These are phyloP conservation scores for Aureobasidium sp. DNA, from an alignment of 2,329 filamentous ascomycete genomes.

Conservation along the genomic window DNA sequence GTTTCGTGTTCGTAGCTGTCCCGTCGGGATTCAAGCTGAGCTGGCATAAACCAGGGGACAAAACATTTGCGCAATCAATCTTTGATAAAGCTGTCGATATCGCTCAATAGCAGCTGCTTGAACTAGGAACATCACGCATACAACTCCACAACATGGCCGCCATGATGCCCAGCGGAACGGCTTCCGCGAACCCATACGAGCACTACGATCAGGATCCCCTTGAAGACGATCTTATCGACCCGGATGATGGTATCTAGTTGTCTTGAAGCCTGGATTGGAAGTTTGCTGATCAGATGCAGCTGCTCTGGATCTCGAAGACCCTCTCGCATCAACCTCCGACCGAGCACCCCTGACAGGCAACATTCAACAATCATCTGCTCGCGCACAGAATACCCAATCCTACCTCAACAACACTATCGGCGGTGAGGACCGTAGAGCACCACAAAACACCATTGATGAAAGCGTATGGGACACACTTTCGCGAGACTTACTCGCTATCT, in stretches of 20 bases:
- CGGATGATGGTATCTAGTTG: slow-evolving; percentile 37
- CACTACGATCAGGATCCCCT: slow-evolving; percentile 38
- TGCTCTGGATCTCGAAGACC: slow-evolving; percentile 82
- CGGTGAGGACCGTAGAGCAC: slow-evolving; percentile 83
- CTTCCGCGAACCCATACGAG: slow-evolving; percentile 26
- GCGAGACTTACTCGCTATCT: slow-evolving; percentile 83
- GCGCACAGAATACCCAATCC: slow-evolving; percentile 54
- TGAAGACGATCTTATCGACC: slow-evolving; percentile 44
- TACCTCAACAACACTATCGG: slow-evolving; percentile 85
- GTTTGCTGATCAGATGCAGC: background rate
- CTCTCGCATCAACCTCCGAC: slow-evolving; percentile 60
- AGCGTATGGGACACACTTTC: slow-evolving; percentile 95
- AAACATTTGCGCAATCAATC: background rate
- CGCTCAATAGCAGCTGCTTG: background rate
- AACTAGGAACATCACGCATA: background rate
- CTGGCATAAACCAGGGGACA: slow-evolving; percentile 1
- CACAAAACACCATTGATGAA: slow-evolving; percentile 93
- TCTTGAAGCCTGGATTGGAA: no score
- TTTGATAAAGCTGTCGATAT: background rate
- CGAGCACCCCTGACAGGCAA: slow-evolving; percentile 73
- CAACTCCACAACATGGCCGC: slow-evolving; percentile 29
- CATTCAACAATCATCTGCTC: slow-evolving; percentile 55
- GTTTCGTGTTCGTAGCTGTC: background rate
- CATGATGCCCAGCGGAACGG: slow-evolving; percentile 35
- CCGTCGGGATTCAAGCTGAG: background rate